Evolutionary conservation across 2,329 filamentous ascomycete species (phyloP).

Genomic region (Chrysoporthe cubensis): DNA sequence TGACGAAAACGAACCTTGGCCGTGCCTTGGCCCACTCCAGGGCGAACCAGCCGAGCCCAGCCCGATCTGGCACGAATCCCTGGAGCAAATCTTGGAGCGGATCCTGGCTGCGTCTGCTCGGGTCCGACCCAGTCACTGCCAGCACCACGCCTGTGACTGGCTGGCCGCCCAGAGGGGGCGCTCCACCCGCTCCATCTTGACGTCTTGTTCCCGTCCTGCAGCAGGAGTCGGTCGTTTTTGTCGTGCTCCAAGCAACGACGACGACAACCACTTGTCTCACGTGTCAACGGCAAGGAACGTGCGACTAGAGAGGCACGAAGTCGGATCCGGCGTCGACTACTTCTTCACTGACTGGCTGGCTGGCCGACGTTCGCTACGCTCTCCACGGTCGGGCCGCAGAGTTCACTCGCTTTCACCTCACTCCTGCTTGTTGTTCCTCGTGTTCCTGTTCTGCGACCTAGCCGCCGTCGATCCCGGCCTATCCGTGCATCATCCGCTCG

Average conservation of each 20-base stretch:
- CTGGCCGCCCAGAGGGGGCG: not conserved
- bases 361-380: not conserved
- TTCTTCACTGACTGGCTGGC: not conserved
- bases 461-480: not conserved
- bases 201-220: not conserved
- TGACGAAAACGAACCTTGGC: not conserved
- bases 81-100: slow-evolving; percentile 2
- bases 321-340: slow-evolving; percentile 5
- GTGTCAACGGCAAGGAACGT: slow-evolving; percentile 9
- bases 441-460: not conserved
- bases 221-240: not conserved
- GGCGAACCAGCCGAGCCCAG: not conserved
- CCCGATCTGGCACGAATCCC: slow-evolving; percentile 1
- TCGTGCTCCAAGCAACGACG: not conserved
- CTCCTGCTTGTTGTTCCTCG: slow-evolving; percentile 7
- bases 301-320: slow-evolving; percentile 6
- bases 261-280: slow-evolving; percentile 8
- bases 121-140: not conserved
- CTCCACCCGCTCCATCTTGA: slow-evolving; percentile 5
- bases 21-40: not conserved
- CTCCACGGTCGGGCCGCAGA: slow-evolving; percentile 1
- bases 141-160: not conserved
- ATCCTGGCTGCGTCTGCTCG: not conserved
- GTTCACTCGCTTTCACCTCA: slow-evolving; percentile 2
- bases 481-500: slow-evolving; percentile 1